Evolutionary conservation across 345 rosid species (phyloP).

Genomic region (Kernera saxatilis): DNA sequence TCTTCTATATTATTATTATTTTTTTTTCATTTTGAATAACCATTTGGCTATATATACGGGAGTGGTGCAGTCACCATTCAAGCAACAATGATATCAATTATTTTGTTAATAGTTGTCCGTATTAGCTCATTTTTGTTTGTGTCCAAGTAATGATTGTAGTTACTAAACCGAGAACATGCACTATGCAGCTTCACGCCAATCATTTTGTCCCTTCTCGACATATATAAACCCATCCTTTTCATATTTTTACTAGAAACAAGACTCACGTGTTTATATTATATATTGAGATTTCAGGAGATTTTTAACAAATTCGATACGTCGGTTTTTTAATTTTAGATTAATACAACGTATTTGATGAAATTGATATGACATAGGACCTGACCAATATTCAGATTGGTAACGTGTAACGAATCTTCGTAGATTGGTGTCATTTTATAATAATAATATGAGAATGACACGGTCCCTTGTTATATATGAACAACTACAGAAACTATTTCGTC

Average conservation of each 20-base stretch:
- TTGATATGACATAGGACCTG: not conserved
- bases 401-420: not conserved
- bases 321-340: not conserved
- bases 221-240: too few species aligned
- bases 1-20: too few species aligned
- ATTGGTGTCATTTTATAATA: not conserved
- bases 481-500: not conserved
- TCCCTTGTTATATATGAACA: not conserved
- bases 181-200: not conserved
- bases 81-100: not conserved
- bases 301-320: not conserved
- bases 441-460: not conserved
- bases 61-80: not conserved
- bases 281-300: not conserved
- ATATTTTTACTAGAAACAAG: not conserved
- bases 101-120: not conserved
- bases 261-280: not conserved
- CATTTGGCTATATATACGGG: too few species aligned
- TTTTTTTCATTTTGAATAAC: too few species aligned
- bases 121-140: slow-evolving; percentile 5
- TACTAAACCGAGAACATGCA: not conserved
- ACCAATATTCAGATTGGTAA: not conserved
- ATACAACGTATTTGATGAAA: not conserved
- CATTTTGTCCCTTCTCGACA: too few species aligned
- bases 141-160: not conserved